These are phyloP conservation scores for Fusarium kyushuense DNA, from an alignment of 2,329 filamentous ascomycete species.

Conservation along the genomic window DNA sequence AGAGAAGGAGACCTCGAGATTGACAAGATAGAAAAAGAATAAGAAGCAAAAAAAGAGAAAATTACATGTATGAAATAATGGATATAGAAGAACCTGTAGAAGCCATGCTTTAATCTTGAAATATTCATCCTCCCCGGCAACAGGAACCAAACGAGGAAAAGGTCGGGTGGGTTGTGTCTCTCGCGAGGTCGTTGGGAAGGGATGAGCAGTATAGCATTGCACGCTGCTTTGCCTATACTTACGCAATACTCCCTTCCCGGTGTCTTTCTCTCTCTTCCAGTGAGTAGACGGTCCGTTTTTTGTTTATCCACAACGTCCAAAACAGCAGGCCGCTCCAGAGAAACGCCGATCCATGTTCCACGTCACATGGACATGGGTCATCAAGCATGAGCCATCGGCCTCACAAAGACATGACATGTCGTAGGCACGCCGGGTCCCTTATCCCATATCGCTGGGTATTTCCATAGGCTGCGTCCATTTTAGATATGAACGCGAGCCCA, in stretches of 20 bases:
- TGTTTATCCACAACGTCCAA: constrained; percentile 46
- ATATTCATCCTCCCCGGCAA: constrained; percentile 45
- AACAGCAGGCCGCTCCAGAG: constrained; percentile 42
- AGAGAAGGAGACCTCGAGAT: constrained; percentile 47
- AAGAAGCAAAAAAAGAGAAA: constrained; percentile 37
- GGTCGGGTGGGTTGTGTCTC: constrained; percentile 39
- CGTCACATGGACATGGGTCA: constrained; percentile 44
- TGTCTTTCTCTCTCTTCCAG: constrained; percentile 45
- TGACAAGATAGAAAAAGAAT: constrained; percentile 37
- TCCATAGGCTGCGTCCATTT: constrained; percentile 41
- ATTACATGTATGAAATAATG: constrained; percentile 50
- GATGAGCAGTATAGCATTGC: constrained; percentile 24
- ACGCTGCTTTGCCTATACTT: constrained; percentile 33
- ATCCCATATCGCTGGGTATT: constrained; percentile 40
- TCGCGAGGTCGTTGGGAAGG: constrained; percentile 43
- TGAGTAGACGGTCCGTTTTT: constrained; percentile 41
- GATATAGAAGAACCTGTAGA: constrained; percentile 48
- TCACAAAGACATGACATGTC: constrained; percentile 38
- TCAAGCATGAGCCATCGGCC: constrained; percentile 42
- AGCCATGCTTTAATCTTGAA: constrained; percentile 47
- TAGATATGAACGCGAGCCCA: constrained; percentile 48
- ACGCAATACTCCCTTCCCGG: constrained; percentile 31
- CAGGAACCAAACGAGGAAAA: constrained; percentile 43
- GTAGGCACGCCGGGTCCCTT: constrained; percentile 32
- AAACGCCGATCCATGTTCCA: constrained; percentile 45